Percentiles rank a stretch among this genome's conserved stretches.
These are phyloP conservation scores for Penicillium brevicompactum DNA, from an alignment of 2,329 filamentous ascomycete genomes.

Conservation along the genomic window DNA sequence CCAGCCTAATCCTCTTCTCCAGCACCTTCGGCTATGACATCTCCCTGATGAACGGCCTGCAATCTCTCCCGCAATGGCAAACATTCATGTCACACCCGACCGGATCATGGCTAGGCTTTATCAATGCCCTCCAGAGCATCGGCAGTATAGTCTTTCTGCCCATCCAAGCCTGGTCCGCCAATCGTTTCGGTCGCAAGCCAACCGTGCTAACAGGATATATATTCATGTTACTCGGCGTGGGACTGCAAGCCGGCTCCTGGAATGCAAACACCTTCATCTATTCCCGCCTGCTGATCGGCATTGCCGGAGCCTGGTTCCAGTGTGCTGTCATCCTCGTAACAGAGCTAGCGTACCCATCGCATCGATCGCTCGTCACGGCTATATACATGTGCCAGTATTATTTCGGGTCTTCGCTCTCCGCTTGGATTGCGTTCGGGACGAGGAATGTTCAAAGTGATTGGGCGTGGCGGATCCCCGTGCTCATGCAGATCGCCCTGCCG, in stretches of 20 bases:
- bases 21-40: slow-evolving; percentile 8
- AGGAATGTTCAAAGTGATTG: slow-evolving; percentile 3
- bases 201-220: slow-evolving; percentile 30
- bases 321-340: slow-evolving; percentile 39
- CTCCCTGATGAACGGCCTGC: slow-evolving; percentile 9
- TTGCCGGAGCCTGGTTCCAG: slow-evolving; percentile 34
- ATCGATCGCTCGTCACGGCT: slow-evolving; percentile 35
- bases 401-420: slow-evolving; percentile 20
- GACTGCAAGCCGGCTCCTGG: slow-evolving; percentile 21
- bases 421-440: slow-evolving; percentile 14
- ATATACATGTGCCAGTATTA: slow-evolving; percentile 37
- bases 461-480: slow-evolving; percentile 15
- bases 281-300: slow-evolving; percentile 36
- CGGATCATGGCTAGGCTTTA: slow-evolving; percentile 1
- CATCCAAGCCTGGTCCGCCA: slow-evolving; percentile 19
- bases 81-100: not conserved
- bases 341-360: slow-evolving; percentile 44
- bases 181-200: slow-evolving; percentile 35
- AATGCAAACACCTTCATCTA: slow-evolving; percentile 32
- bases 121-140: slow-evolving; percentile 7
- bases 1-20: slow-evolving; percentile 7
- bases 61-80: slow-evolving; percentile 8
- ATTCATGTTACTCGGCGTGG: slow-evolving; percentile 30
- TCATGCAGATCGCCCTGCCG: slow-evolving; percentile 14
- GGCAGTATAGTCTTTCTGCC: slow-evolving; percentile 4